Conservation (phyloP, 2,329 filamentous ascomycete genomes). For the Phoma sp. region DNA sequence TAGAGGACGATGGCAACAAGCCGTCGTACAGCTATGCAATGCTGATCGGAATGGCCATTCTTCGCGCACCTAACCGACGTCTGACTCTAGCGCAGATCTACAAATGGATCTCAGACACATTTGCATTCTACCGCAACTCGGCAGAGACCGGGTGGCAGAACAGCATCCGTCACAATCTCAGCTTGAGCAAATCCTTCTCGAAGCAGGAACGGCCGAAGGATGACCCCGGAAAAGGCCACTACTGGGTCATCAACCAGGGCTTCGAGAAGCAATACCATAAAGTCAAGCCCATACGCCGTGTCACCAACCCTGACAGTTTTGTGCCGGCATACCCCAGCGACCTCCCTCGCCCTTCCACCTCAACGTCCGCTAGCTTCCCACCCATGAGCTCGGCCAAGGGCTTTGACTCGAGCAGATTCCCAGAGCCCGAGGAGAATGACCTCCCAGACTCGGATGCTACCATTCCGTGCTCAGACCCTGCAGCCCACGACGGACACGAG, state of each 20-base stretch:
- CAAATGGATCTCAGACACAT: constrained; percentile 98
- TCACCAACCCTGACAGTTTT: constrained; percentile 53
- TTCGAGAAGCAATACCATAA: constrained; percentile 90
- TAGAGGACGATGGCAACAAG: constrained; percentile 87
- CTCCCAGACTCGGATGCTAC: constrained; percentile 58
- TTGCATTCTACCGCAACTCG: constrained; percentile 78
- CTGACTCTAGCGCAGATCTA: constrained; percentile 95
- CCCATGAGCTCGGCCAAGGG: constrained; percentile 50
- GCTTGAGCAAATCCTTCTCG: constrained; percentile 93
- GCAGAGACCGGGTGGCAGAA: constrained; percentile 96
- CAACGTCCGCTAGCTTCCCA: constrained; percentile 45
- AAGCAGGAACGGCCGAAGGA: constrained; percentile 97
- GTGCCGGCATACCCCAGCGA: constrained; percentile 41
- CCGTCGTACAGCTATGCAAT: constrained; percentile 92
- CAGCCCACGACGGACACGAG: constrained; percentile 55
- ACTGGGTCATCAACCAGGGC: constrained; percentile 92
- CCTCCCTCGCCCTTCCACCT: constrained; percentile 46
- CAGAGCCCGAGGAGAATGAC: constrained; percentile 55
- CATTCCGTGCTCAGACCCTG: constrained; percentile 58
- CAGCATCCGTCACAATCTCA: constrained; percentile 97
- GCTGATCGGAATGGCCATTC: constrained; percentile 95
- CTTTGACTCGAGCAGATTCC: constrained; percentile 58
- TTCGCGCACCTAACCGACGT: constrained; percentile 80
- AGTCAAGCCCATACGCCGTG: constrained; percentile 72
- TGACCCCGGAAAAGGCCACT: constrained; percentile 96